A percentile compares a stretch with the other conserved stretches of the same genome.
These are phyloP conservation scores for Petunia axillaris DNA, from an alignment of 257 asterid genomes.

Conservation along the genomic window DNA sequence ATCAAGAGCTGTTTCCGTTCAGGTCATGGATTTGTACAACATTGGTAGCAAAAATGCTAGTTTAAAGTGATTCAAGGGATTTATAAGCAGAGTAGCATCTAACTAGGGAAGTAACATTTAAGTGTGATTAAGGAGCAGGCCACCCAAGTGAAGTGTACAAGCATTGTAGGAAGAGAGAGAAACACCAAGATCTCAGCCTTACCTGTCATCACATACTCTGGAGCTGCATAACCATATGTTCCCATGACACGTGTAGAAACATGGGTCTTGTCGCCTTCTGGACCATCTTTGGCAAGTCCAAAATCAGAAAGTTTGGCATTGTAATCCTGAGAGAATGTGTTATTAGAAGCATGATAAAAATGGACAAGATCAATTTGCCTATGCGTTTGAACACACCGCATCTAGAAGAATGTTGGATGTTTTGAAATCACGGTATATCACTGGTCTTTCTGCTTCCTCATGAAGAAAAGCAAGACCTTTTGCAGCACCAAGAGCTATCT, in stretches of 20 bases:
- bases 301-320: constrained; percentile 96
- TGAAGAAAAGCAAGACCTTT: constrained; percentile 95
- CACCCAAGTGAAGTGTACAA: background rate
- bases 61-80: background rate
- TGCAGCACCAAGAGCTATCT: constrained; percentile 97
- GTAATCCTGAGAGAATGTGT: constrained; percentile 61
- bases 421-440: constrained; percentile 94
- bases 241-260: constrained; percentile 99
- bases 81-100: background rate
- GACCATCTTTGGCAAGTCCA: constrained; percentile 99
- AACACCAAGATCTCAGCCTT: constrained; percentile 14
- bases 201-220: constrained; percentile 99
- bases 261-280: constrained; percentile 94
- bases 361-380: constrained; percentile 17
- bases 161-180: background rate
- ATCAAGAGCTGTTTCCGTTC: background rate
- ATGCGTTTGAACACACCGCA: constrained; percentile 60
- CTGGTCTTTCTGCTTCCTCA: constrained; percentile 94
- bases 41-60: background rate
- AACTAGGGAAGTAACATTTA: background rate
- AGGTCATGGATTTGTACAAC: background rate
- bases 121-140: background rate
- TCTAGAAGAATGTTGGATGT: constrained; percentile 92
- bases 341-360: constrained; percentile 31
- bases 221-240: constrained; percentile 97